Base-by-base conservation (phyloP, 2,329 filamentous ascomycete genomes). In the Akanthomyces dipterigenus region DNA sequence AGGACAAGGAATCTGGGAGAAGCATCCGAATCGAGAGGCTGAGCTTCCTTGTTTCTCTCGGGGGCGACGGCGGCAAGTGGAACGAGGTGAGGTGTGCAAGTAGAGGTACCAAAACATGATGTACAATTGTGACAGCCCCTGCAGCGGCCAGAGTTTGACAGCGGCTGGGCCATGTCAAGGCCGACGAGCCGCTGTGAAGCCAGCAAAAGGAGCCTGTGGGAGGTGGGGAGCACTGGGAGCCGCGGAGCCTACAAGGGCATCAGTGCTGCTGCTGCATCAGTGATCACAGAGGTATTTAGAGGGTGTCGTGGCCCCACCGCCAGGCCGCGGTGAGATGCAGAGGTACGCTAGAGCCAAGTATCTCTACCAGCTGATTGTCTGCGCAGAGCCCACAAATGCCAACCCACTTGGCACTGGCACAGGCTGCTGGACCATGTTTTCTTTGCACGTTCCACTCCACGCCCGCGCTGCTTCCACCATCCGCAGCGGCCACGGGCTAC, bases 1-100 rank as follows among this genome's bases (percentile, higher is more conserved):
- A 43, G 26, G 28, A 60, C 26, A 60, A 60, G 58, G 58, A 54
- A 54, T 54, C 58, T 60, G 49, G 49, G 7, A 24, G 57, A 45
- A 53, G 49, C 40, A 48, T 45, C 49, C 50, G 46, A 53, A 60
- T 60, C 38, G 56, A 40, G 36, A 26, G 20, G 26, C 26, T 8
- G 24, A 42, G 55, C n/a, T 60, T 54, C 49, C 58, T 51, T 60
- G 58, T 46, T 60, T 34, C 7, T 53, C 31, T 48, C 24, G 56
- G 57, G 57, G 57, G 38, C 48, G 38, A 40, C 57, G 22, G 57
- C 57, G 40, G 40, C 49, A 54, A 46, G 34, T 54, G 58, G 58
- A 59, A 51, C 55, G 36, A 50, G 34, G 9, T 34, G n/a, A 51
- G 34, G 34, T 3, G 34, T 8, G 5, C n/a, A 53, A 31, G 56